phyloP scores from a whole-genome alignment of 257 asterid genomes.

The Cordia subcordata region DNA sequence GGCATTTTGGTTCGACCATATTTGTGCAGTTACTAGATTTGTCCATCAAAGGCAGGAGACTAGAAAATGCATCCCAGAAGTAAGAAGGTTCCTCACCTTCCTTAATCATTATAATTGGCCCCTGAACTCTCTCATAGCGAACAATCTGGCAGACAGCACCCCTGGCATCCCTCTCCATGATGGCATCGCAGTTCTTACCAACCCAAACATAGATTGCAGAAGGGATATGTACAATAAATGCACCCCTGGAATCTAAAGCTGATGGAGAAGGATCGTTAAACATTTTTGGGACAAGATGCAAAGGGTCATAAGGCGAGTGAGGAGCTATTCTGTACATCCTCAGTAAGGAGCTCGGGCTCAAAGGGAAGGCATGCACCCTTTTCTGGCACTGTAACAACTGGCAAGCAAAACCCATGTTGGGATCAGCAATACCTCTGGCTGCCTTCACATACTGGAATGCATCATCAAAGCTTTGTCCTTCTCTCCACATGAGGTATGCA shows the following conservation, averaged over 20 bases:
- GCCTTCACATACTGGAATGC: conserved; percentile 50
- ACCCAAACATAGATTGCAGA: conserved; percentile 43
- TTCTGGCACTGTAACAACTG: conserved; percentile 49
- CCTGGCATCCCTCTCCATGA: conserved; percentile 47
- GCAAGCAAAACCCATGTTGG: conserved; percentile 55
- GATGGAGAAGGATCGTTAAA: conserved; percentile 41
- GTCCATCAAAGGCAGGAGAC: conserved; percentile 39
- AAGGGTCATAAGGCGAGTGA: conserved; percentile 48
- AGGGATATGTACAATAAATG: conserved; percentile 41
- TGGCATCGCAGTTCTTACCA: conserved; percentile 37
- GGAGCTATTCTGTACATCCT: conserved; percentile 45
- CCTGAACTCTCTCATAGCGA: conserved; percentile 47
- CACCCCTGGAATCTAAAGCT: conserved; percentile 48
- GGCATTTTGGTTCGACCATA: conserved; percentile 16
- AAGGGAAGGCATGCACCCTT: conserved; percentile 46
- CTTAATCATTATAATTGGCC: conserved; percentile 26
- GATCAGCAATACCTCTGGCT: conserved; percentile 52
- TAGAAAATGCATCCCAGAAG: conserved; percentile 47
- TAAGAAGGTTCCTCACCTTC: conserved; percentile 42
- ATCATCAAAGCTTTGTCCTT: conserved; percentile 48
- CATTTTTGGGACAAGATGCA: conserved; percentile 51
- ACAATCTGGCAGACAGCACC: conserved; percentile 51
- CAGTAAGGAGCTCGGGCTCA: conserved; percentile 42
- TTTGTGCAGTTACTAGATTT: conserved; percentile 15
- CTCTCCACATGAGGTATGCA: conserved; percentile 54